These are phyloP conservation scores for Cochlearia excelsa DNA, from an alignment of 345 rosid species.

Conservation along the genomic window DNA sequence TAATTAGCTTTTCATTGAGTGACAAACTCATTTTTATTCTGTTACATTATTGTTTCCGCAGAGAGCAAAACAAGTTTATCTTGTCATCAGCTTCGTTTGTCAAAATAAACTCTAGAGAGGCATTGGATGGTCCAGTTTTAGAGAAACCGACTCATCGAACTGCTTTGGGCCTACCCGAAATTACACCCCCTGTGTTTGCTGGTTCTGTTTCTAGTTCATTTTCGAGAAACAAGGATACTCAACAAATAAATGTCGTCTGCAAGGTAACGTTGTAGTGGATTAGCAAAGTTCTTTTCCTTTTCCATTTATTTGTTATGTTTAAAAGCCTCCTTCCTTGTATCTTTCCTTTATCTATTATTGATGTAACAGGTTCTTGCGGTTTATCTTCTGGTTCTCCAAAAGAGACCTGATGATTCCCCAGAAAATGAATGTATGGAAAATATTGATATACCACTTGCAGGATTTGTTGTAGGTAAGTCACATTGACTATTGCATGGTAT, in stretches of 20 bases:
- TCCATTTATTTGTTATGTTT: constrained; percentile 14
- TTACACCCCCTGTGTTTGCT: constrained; percentile 26
- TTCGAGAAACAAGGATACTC: constrained; percentile 32
- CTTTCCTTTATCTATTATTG: constrained; percentile 16
- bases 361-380: constrained; percentile 62
- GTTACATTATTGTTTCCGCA: constrained; percentile 25
- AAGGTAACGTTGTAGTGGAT: constrained; percentile 48
- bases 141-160: constrained; percentile 25
- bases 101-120: constrained; percentile 46
- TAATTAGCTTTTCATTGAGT: constrained; percentile 13
- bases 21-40: neutral
- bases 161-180: constrained; percentile 20
- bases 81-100: constrained; percentile 59
- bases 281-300: constrained; percentile 10
- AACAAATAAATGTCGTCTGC: constrained; percentile 46
- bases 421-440: constrained; percentile 20
- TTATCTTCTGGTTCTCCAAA: constrained; percentile 58
- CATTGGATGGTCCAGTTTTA: constrained; percentile 31
- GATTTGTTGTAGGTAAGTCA: constrained; percentile 72
- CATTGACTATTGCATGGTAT: constrained; percentile 12
- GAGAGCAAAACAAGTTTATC: constrained; percentile 23
- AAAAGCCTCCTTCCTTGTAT: constrained; percentile 6
- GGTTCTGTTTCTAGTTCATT: constrained; percentile 45
- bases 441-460: constrained; percentile 69
- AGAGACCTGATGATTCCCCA: constrained; percentile 32